Base-by-base conservation (phyloP, 768 basidiomycete species). In the Xerocomus brunneocitrinus region DNA sequence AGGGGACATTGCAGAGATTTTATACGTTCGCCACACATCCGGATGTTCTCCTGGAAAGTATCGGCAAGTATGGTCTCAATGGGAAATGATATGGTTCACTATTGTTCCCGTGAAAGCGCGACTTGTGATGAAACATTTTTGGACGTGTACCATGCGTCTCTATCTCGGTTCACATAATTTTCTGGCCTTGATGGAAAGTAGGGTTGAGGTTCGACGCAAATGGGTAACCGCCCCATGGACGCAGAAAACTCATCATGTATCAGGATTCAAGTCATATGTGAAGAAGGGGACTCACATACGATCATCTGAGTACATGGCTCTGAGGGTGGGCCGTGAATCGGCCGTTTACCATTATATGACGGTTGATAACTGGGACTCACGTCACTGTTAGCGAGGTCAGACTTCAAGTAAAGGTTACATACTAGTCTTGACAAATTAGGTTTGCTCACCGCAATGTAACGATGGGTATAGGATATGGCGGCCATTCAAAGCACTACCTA, bases 21-120 rank as follows among this genome's bases (percentile, higher is more conserved):
- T 61, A 63, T 66, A 57, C 22, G 24, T 47, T 42, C 10, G 32
- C 25, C 8, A 46, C 16, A 22, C 22, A 10, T 14, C 24, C 16
- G 5, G 38, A 49, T 14, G 34, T 47, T 48, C 57, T 48, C 51
- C 36, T 53, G 53, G 34, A 43, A 34, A 31, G 32, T 13, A 14
- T 28, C 2, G 8, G 35, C 14, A 30, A 13, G 49, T 41, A 34
- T 41, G 22, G 36, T 30, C 32, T n/a, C 24, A 25, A 22, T 24
- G n/a, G 16, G n/a, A 31, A 46, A 49, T 40, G 24, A 12, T 35
- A 12, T 22, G 32, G 32, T n/a, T 2, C 8, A 19, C 25, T 32
- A n/a, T 30, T 51, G 50, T 28, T 22, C 31, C 16, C 46, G 49
- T 42, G 52, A 8, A 14, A 13, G 35, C 35, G 35, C 39, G 24